Evolutionary conservation across 164 flowering plant species (phyloP).

Genomic region (Euptelea pleiosperma): DNA sequence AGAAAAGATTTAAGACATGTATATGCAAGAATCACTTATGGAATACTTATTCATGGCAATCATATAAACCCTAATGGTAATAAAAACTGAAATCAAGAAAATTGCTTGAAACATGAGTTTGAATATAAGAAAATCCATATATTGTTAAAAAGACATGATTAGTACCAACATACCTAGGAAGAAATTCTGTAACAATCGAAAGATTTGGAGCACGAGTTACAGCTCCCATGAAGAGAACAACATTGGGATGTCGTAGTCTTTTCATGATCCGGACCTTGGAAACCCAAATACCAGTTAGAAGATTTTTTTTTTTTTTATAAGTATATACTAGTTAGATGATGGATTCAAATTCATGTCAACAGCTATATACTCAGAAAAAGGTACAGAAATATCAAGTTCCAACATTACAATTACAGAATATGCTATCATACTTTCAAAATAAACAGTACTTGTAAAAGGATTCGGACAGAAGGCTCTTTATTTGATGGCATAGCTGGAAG

Average conservation of each 20-base stretch:
- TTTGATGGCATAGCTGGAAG: too few relatives aligned
- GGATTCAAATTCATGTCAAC: slow-evolving; percentile 1
- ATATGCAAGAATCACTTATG: too few relatives aligned
- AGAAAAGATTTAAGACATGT: too few relatives aligned
- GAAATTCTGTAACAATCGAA: slow-evolving; percentile 94
- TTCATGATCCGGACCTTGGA: slow-evolving; percentile 82
- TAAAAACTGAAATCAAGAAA: too few relatives aligned
- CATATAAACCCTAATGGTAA: too few relatives aligned
- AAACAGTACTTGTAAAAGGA: too few relatives aligned
- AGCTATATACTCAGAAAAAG: background rate
- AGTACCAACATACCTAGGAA: slow-evolving; percentile 72
- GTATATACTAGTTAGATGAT: slow-evolving; percentile 10
- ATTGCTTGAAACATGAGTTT: background rate
- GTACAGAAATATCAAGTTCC: too few relatives aligned
- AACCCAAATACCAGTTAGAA: slow-evolving; percentile 20
- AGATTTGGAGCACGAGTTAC: slow-evolving; percentile 93
- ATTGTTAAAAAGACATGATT: background rate
- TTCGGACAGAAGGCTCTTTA: too few relatives aligned
- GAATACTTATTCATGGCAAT: too few relatives aligned
- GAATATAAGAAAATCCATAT: background rate
- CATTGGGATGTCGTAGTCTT: slow-evolving; percentile 94
- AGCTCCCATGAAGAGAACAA: slow-evolving; percentile 99
- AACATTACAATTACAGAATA: too few relatives aligned
- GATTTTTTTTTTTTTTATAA: too few relatives aligned
- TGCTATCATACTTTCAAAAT: too few relatives aligned